phyloP scores from a whole-genome alignment of 331 rosid species.

The Telfairia occidentalis region DNA sequence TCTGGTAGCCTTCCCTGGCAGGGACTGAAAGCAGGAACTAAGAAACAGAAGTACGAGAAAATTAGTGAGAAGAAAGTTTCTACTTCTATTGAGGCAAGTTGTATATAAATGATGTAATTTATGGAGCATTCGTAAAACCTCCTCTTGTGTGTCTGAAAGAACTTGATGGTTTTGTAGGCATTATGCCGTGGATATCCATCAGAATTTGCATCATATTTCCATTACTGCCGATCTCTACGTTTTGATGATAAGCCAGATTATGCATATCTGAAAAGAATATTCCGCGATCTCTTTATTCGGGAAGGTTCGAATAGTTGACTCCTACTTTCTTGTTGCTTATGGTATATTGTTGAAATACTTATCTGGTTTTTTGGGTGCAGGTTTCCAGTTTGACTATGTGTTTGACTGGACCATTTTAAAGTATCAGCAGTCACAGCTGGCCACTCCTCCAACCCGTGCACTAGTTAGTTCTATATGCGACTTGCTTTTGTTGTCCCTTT shows the following conservation, averaged over 20 bases:
- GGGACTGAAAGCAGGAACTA: constrained; percentile 96
- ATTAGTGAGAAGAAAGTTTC: constrained; percentile 94
- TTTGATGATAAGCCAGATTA: constrained; percentile 96
- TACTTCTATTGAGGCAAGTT: constrained; percentile 79
- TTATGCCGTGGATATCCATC: constrained; percentile 94
- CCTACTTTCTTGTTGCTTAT: background rate
- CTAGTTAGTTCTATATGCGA: constrained; percentile 28
- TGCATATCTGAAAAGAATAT: constrained; percentile 90
- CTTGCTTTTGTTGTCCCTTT: constrained; percentile 5
- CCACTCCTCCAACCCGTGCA: constrained; percentile 77
- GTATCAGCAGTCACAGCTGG: constrained; percentile 94
- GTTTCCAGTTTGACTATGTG: constrained; percentile 96
- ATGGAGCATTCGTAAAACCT: background rate
- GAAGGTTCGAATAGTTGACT: constrained; percentile 46
- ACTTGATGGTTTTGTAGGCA: constrained; percentile 43
- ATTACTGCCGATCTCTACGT: constrained; percentile 87
- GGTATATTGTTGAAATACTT: background rate
- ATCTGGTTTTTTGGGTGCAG: constrained; percentile 28
- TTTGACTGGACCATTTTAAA: constrained; percentile 99
- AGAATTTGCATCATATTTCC: constrained; percentile 94
- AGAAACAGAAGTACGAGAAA: constrained; percentile 91
- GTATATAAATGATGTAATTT: background rate
- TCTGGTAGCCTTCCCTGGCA: constrained; percentile 93
- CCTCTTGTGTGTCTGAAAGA: constrained; percentile 3
- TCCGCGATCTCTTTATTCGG: constrained; percentile 88